phyloP scores from a whole-genome alignment of 805 yeast species.

The Hagleromyces aurorensis region DNA sequence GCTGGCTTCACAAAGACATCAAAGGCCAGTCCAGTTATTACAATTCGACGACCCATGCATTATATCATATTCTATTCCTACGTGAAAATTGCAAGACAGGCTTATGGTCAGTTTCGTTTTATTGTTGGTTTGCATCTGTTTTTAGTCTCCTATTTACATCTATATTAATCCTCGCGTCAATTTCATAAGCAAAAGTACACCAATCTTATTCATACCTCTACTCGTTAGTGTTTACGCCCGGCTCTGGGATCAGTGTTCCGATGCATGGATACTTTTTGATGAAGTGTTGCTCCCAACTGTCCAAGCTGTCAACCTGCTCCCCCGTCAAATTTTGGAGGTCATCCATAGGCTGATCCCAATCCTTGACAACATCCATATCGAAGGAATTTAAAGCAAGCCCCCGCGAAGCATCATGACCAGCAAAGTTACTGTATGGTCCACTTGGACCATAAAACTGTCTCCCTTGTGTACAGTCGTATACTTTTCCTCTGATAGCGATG shows the following conservation, averaged over 20 bases:
- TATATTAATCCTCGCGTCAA: no score
- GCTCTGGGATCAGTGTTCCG: slow-evolving; percentile 55
- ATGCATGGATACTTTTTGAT: slow-evolving; percentile 72
- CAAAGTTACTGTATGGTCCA: slow-evolving; percentile 90
- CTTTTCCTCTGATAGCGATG: slow-evolving; percentile 78
- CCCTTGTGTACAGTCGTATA: slow-evolving; percentile 75
- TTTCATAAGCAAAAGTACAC: no score
- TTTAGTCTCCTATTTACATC: no score
- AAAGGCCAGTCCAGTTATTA: no score
- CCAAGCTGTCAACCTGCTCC: slow-evolving; percentile 57
- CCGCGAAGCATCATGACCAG: slow-evolving; percentile 92
- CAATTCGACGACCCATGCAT: no score
- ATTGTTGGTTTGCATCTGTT: no score
- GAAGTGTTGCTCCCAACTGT: slow-evolving; percentile 83
- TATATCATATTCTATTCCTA: no score
- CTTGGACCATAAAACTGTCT: slow-evolving; percentile 90
- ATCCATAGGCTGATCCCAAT: slow-evolving; percentile 74
- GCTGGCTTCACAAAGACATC: no score
- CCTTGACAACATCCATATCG: slow-evolving; percentile 56
- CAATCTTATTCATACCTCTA: no score
- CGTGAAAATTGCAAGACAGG: no score
- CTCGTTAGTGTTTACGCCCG: slow-evolving; percentile 28
- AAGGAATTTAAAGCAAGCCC: slow-evolving; percentile 87
- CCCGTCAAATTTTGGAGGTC: slow-evolving; percentile 49
- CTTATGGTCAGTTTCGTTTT: no score